Base-by-base conservation (phyloP, 352 stramenopile genomes). In the Salisapilia sapeloensis region DNA sequence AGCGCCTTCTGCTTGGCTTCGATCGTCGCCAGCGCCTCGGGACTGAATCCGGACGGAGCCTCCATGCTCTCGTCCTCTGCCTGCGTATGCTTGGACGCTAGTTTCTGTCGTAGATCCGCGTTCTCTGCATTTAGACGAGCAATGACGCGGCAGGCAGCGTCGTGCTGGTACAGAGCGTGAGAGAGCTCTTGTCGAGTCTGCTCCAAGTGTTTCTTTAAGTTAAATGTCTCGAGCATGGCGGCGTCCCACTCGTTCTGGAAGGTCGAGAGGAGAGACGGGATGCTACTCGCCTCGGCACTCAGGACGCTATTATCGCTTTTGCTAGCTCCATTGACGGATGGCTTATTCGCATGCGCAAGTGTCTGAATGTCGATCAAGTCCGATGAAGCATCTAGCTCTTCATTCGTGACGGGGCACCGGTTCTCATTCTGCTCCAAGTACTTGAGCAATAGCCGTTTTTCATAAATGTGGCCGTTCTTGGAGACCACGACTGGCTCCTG, bases 101-200 rank as follows among this genome's bases (percentile, higher is more conserved):
- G 36, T 17, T 67, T 51, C 13, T 51, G 23, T 30, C 63, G 62
- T 12, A 82, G 49, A 24, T 60, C 36, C 11, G 58, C 54, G 42
- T 77, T 78, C 31, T 85, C 92, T 18, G 58, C 60, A 29, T 83
- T 81, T 6, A 98, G 42, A 11, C 92, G 62, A 15, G 92, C 90
- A 42, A 98, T 94, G 15, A 98, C 92, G 40, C 90, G 72, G 33
- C 93, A 92, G 6, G 90, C 90, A 5, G 92, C 92, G 58, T 98
- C 92, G 51, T 97, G 91, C 62, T 98, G 90, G 61, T 97, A 97
- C 34, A 98, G 56, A 12, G 92, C 87, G 33, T 94, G 81, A 33
- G 66, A 90, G 5, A 98, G 63, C 52, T 98, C 92, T 37, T 87
- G 64, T 2, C 87, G 77, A n/a, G 91, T 96, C 41, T 95, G 86